A percentile compares a stretch with the other conserved stretches of the same genome.
These are phyloP conservation scores for Diutina siamensis DNA, from an alignment of 1,139 yeast genomes.

Conservation along the genomic window DNA sequence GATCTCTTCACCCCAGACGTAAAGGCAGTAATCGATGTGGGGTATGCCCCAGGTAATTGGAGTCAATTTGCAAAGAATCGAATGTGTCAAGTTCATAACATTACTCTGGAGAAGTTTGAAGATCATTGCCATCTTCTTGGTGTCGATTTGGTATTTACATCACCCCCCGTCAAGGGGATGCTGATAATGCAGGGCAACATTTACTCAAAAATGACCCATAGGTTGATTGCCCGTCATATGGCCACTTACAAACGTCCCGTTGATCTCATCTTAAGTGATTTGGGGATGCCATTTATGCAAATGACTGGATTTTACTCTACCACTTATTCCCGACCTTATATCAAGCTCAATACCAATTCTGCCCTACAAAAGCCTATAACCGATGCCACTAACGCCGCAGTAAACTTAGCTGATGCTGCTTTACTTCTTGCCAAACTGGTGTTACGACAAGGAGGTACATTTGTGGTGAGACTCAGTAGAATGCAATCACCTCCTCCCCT, in stretches of 20 bases:
- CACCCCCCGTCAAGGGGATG: slow-evolving; percentile 68
- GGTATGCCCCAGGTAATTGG: slow-evolving; percentile 98
- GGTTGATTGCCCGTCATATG: slow-evolving; percentile 5
- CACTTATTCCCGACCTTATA: slow-evolving; percentile 67
- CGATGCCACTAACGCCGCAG: slow-evolving; percentile 18
- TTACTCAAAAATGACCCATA: slow-evolving; percentile 53
- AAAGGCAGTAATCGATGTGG: slow-evolving; percentile 26
- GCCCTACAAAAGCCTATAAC: slow-evolving; percentile 18
- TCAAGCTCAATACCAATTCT: slow-evolving; percentile 18
- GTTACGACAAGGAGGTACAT: slow-evolving; percentile 55
- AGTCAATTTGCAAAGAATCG: slow-evolving; percentile 51
- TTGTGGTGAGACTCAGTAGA: slow-evolving; percentile 56
- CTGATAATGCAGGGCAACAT: slow-evolving; percentile 82
- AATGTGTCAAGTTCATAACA: slow-evolving; percentile 18
- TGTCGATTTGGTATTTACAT: slow-evolving; percentile 67
- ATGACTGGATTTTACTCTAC: slow-evolving; percentile 53
- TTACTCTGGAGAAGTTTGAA: slow-evolving; percentile 36
- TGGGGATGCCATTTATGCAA: slow-evolving; percentile 69
- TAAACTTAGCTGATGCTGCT: slow-evolving; percentile 87
- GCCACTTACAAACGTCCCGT: slow-evolving; percentile 17
- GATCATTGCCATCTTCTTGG: slow-evolving; percentile 66
- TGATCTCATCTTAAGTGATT: slow-evolving; percentile 72
- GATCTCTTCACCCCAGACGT: background rate
- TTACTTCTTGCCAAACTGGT: slow-evolving; percentile 61
- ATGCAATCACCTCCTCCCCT: slow-evolving; percentile 37